Evolutionary conservation across 176 grass and related monocot genomes (phyloP), one percentile per base, ranked within the genome.

Genomic region (Lolium rigidum): DNA sequence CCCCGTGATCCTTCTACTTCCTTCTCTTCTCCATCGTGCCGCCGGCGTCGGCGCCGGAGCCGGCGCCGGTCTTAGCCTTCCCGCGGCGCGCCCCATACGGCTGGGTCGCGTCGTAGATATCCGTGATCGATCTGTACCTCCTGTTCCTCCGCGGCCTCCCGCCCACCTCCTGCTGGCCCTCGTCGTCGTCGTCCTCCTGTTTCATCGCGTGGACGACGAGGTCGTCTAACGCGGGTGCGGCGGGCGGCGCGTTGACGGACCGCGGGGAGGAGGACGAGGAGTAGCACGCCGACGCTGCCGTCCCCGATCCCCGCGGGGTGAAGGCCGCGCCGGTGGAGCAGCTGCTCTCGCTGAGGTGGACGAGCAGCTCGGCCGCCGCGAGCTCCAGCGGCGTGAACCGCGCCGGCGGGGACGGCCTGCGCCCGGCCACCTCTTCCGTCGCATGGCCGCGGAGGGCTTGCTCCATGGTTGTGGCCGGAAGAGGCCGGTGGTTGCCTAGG

Each of bases 331-430:
- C 38, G 83, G 78, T 70, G 67, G 78, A 51, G 35, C 54, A 64
- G 87, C 93, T 93, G 91, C 91, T 89, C 89, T 83, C 96, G 90
- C 96, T 88, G 57, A 98, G 91, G 59, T 89, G 93, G 81, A 98
- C 83, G 43, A 95, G 83, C 62, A 87, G 96, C 90, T 91, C 91
- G 22, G 91, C 96, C 62, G 81, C 96, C 10, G 80, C 89, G 50
- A 95, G 12, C 89, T 98, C 96, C 56, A 85, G 84, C 73, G 76
- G 49, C 41, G 93, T 92, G 87, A 94, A 92, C 41, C 9, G 20
- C 65, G 1, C 22, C 12, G 69, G 70, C 69, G 37, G n/a, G 2
- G 68, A 61, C 39, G 41, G 18, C 49, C 49, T 18, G 17, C 39
- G 28, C 52, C 3, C n/a, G 5, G 38, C 70, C 82, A 3, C 14